Conservation (phyloP, 352 stramenopile genomes). For the Achlya hypogyna region DNA sequence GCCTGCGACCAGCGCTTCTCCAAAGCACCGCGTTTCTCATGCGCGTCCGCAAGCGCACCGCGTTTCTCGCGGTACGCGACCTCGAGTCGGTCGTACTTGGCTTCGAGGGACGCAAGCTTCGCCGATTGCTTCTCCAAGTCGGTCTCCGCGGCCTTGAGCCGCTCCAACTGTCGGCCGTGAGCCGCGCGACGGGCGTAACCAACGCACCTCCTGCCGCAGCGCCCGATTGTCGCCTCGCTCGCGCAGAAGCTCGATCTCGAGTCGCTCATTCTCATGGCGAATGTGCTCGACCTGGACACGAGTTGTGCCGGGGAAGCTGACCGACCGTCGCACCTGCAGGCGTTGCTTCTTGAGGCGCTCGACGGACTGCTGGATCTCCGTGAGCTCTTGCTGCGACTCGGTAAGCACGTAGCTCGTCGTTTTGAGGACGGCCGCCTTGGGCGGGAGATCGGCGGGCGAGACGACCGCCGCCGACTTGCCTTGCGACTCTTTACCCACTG, state of each 20-base stretch:
- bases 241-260: not conserved
- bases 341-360: slow-evolving; percentile 19
- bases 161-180: not conserved
- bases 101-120: not conserved
- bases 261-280: slow-evolving; percentile 13
- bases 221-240: not conserved
- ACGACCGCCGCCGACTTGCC: not conserved
- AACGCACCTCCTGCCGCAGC: slow-evolving; percentile 2
- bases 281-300: slow-evolving; percentile 14
- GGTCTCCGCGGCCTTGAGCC: not conserved
- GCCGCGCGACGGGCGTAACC: no score
- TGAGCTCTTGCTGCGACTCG: slow-evolving; percentile 8
- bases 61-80: slow-evolving; percentile 12
- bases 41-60: not conserved
- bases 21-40: not conserved
- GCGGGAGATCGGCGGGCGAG: not conserved
- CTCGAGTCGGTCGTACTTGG: slow-evolving; percentile 14
- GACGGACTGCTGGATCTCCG: slow-evolving; percentile 19
- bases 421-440: not conserved
- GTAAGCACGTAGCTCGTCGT: not conserved
- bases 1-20: slow-evolving; percentile 5
- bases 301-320: not conserved
- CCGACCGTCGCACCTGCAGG: not conserved
- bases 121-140: slow-evolving; percentile 3
- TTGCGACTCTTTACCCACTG: not conserved